Evolutionary conservation across 2,329 filamentous ascomycete genomes (phyloP).

Genomic region (Arthrobotrys megalospora): DNA sequence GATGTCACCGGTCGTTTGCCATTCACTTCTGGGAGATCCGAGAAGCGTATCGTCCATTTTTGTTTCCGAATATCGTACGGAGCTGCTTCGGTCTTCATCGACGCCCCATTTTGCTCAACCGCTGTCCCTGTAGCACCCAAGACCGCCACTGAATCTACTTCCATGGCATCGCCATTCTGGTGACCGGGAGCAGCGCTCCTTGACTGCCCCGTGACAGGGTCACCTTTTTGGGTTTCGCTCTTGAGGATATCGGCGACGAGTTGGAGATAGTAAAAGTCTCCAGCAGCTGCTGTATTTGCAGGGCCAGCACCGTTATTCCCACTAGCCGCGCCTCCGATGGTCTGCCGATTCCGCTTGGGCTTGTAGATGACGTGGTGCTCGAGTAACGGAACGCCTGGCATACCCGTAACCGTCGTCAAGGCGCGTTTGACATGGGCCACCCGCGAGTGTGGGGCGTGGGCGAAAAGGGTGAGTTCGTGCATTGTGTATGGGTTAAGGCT

Average conservation of each 20-base stretch:
- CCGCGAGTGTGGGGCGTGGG: conserved; percentile 62
- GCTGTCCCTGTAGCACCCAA: neutral
- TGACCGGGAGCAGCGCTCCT: neutral
- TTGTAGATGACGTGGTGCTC: conserved; percentile 64
- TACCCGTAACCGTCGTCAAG: conserved; percentile 63
- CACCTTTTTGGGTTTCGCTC: conserved; percentile 11
- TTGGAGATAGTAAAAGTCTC: conserved; percentile 64
- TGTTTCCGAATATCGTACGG: conserved; percentile 62
- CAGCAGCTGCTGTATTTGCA: conserved; percentile 36
- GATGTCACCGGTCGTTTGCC: conserved; percentile 62
- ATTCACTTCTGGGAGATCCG: conserved; percentile 63
- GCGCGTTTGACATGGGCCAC: conserved; percentile 62
- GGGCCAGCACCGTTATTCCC: conserved; percentile 29
- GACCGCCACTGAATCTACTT: conserved; percentile 25
- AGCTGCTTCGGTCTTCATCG: neutral
- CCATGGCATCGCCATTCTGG: conserved; percentile 36
- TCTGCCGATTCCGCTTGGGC: conserved; percentile 61
- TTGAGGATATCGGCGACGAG: conserved; percentile 61
- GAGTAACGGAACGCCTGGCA: conserved; percentile 62
- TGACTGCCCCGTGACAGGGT: conserved; percentile 2
- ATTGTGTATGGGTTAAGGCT: conserved; percentile 26
- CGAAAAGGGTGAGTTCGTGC: conserved; percentile 64
- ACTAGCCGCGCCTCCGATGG: conserved; percentile 15
- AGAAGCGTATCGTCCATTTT: conserved; percentile 63
- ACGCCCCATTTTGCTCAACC: neutral